Evolutionary conservation across 441 rosid genomes (phyloP).

Genomic region (Iberis amara): DNA sequence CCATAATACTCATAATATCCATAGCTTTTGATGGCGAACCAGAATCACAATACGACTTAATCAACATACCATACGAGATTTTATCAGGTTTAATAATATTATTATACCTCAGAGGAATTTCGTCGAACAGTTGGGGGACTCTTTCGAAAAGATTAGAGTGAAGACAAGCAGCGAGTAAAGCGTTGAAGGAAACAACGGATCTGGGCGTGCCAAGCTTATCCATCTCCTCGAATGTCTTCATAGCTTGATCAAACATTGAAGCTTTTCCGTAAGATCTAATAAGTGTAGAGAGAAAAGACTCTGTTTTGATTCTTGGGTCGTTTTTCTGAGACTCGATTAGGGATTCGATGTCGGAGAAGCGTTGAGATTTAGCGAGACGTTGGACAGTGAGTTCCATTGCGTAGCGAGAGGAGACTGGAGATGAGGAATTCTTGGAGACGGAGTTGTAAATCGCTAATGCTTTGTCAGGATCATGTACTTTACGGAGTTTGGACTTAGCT

Average conservation of each 20-base stretch:
- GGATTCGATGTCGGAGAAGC: slow-evolving; percentile 54
- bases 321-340: slow-evolving; percentile 57
- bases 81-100: slow-evolving; percentile 44
- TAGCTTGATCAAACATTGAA: slow-evolving; percentile 66
- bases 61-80: slow-evolving; percentile 54
- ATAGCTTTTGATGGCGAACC: slow-evolving; percentile 47
- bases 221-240: slow-evolving; percentile 56
- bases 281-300: slow-evolving; percentile 49
- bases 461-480: slow-evolving; percentile 63
- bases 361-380: slow-evolving; percentile 64
- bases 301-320: slow-evolving; percentile 49
- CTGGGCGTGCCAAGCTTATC: slow-evolving; percentile 61
- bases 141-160: slow-evolving; percentile 40
- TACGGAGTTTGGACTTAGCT: slow-evolving; percentile 58
- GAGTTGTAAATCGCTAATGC: slow-evolving; percentile 59
- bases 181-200: slow-evolving; percentile 57
- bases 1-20: slow-evolving; percentile 48
- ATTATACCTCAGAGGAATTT: slow-evolving; percentile 38
- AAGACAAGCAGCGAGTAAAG: slow-evolving; percentile 51
- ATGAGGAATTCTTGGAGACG: slow-evolving; percentile 37
- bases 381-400: slow-evolving; percentile 63
- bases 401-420: slow-evolving; percentile 56
- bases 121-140: slow-evolving; percentile 51
- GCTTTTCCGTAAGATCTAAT: slow-evolving; percentile 75
- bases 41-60: slow-evolving; percentile 61